A percentile compares a stretch with the other conserved stretches of the same genome.
Conservation (phyloP, 495 filamentous ascomycete species). For the Tuber brumale region DNA sequence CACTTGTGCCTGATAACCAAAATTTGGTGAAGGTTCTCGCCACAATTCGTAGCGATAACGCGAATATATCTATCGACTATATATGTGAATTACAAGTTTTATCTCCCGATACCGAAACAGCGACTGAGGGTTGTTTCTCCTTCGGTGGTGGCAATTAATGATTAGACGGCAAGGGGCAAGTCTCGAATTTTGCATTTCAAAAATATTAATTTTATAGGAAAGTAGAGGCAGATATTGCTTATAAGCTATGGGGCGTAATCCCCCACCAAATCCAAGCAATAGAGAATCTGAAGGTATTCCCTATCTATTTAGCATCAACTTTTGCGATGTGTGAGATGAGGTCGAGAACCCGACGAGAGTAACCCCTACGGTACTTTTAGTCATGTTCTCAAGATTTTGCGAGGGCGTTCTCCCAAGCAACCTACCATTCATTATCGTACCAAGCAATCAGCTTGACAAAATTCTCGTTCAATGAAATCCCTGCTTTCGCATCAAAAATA, state of each 20-base stretch:
- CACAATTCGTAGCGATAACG: no score
- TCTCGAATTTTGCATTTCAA: not conserved
- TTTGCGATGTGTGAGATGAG: slow-evolving; percentile 89
- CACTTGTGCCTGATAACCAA: no score
- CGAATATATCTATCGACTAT: no score
- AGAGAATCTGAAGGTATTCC: not conserved
- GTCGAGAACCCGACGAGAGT: slow-evolving; percentile 97
- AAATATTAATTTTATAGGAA: not conserved
- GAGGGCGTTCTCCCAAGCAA: not conserved
- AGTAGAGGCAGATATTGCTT: not conserved
- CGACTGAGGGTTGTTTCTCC: no score
- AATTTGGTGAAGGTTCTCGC: no score
- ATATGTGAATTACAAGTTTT: no score
- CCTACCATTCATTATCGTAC: slow-evolving; percentile 86
- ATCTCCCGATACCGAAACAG: no score
- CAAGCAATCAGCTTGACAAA: slow-evolving; percentile 98
- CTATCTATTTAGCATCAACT: slow-evolving; percentile 52
- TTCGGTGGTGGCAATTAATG: not conserved
- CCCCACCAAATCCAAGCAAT: not conserved
- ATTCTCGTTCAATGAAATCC: slow-evolving; percentile 94
- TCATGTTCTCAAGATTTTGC: not conserved
- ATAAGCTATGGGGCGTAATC: not conserved
- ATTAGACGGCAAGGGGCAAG: not conserved
- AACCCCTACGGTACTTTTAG: slow-evolving; percentile 53
- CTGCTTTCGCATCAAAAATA: slow-evolving; percentile 99